Base-by-base conservation (phyloP, 768 basidiomycete genomes). In the Psilocybe sp. region DNA sequence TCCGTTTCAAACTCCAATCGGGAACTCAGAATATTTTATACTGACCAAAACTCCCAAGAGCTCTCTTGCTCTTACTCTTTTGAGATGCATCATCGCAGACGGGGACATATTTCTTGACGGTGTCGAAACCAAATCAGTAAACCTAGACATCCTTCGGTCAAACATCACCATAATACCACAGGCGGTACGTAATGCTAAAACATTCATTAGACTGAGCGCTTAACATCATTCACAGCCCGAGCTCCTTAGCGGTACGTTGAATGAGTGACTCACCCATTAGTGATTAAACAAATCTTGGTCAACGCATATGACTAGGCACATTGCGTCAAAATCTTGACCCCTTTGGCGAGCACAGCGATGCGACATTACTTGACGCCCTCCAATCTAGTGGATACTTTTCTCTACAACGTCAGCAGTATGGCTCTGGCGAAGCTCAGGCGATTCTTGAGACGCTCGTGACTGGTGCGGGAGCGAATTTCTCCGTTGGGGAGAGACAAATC, bases 401-500 rank as follows among this genome's bases (percentile, higher is more conserved):
- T 18, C 37, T 47, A 11, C 46, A 39, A 28, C 23, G 23, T 28
- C 23, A 28, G 7, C 3, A 28, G 7, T 7, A 28, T 28, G 23
- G 23, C 23, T 28, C 78, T 67, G 47, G 77, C 68, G 60, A 79
- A 76, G 47, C 77, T 69, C 39, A 70, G 69, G 59, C 76, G 35
- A 70, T 68, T 5, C 63, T 81, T n/a, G 76, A 80, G 39, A 75
- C 64, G 16, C 42, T 57, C 12, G 68, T 80, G 32, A 57, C 70
- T 18, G 69, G 67, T 2, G 85, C 84, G 3, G 87, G 87, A 4
- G 64, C 73, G 14, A 89, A 89, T 63, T 78, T 89, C 55, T 86
- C 84, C 1, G 80, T 85, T 35, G 88, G 88, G 11, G 85, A 89
- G 59, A 64, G 87, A 10, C 88, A 91, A 56, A 74, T 85, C 41